These are phyloP conservation scores for Malassezia globosa DNA, from an alignment of 1,284 basidiomycete species.

Conservation along the genomic window DNA sequence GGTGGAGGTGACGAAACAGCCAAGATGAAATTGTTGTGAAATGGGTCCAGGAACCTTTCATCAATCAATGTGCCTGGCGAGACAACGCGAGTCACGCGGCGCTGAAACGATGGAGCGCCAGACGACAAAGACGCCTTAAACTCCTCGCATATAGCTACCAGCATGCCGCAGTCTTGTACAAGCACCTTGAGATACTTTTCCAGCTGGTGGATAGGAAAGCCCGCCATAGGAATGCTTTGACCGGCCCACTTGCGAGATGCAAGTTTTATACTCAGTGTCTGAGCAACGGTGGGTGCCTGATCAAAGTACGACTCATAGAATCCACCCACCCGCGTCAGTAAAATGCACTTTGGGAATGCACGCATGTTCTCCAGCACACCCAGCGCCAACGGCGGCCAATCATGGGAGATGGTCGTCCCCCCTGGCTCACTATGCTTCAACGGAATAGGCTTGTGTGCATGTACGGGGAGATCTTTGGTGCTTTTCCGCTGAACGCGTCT, in stretches of 20 bases:
- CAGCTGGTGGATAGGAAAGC: slow-evolving; percentile 40
- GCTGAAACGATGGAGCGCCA: slow-evolving; percentile 1
- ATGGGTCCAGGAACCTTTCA: slow-evolving; percentile 43
- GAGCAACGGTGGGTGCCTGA: slow-evolving; percentile 34
- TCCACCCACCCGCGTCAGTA: slow-evolving; percentile 41
- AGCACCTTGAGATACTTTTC: slow-evolving; percentile 44
- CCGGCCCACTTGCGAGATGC: slow-evolving; percentile 34
- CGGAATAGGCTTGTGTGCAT: background rate
- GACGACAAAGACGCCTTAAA: slow-evolving; percentile 17
- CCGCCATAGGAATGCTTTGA: slow-evolving; percentile 38
- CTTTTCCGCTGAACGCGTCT: background rate
- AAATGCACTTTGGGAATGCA: slow-evolving; percentile 32
- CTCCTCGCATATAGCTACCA: slow-evolving; percentile 44
- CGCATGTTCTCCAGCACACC: slow-evolving; percentile 35
- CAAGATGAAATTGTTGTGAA: slow-evolving; percentile 40
- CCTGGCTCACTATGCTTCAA: background rate
- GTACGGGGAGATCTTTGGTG: slow-evolving; percentile 1
- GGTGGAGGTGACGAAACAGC: slow-evolving; percentile 11
- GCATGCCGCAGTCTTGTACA: slow-evolving; percentile 32
- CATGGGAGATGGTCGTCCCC: background rate
- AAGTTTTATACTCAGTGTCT: slow-evolving; percentile 34
- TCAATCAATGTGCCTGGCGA: slow-evolving; percentile 42
- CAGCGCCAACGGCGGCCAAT: slow-evolving; percentile 38
- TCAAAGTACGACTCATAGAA: slow-evolving; percentile 47
- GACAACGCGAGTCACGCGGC: slow-evolving; percentile 38